phyloP scores from a whole-genome alignment of 164 flowering plant genomes.

The Vitis amurensis region DNA sequence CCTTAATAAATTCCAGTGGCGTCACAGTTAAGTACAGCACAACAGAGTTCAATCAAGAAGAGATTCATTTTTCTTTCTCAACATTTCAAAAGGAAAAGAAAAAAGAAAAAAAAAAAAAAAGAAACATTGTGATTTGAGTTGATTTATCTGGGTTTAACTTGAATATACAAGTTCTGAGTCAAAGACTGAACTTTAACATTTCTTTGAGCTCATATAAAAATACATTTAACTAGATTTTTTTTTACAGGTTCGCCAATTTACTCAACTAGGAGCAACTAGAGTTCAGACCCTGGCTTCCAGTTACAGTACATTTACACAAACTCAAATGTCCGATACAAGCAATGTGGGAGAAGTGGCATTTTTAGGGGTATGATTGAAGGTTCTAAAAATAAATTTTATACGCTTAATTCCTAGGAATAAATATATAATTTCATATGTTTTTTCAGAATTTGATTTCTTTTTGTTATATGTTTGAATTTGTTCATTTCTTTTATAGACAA shows the following conservation, averaged over 20 bases:
- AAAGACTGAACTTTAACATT: not conserved
- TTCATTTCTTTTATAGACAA: no score
- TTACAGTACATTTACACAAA: constrained; percentile 23
- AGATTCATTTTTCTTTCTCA: no score
- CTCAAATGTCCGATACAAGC: constrained; percentile 3
- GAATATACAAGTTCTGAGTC: not conserved
- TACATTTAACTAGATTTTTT: no score
- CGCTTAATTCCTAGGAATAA: not conserved
- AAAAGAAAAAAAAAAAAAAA: no score
- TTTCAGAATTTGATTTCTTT: no score
- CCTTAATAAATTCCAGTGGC: no score
- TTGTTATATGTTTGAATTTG: no score
- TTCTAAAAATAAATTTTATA: not conserved
- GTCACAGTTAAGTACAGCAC: no score
- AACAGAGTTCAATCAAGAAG: no score
- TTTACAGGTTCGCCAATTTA: constrained; percentile 13
- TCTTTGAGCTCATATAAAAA: not conserved
- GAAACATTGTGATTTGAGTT: no score
- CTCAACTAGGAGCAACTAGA: constrained; percentile 15
- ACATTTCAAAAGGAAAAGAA: no score
- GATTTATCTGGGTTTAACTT: not conserved
- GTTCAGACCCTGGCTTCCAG: constrained; percentile 11
- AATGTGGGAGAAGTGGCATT: constrained; percentile 5
- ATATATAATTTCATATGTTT: not conserved
- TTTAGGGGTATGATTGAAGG: constrained; percentile 14